Evolutionary conservation across 129 eudicot species (phyloP).

Genomic region (Lonicera japonica): DNA sequence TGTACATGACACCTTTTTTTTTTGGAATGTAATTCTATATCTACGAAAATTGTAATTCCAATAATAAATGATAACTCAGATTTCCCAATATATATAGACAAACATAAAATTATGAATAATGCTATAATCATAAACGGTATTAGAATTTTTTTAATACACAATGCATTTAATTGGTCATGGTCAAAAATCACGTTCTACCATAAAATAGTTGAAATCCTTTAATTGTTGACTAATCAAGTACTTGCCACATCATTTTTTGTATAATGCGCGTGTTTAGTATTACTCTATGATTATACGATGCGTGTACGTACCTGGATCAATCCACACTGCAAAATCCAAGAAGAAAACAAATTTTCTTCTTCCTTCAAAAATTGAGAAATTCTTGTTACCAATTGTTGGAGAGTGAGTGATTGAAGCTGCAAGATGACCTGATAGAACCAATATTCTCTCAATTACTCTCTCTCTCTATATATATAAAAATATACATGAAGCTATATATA

Average conservation of each 20-base stretch:
- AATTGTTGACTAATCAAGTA: no score
- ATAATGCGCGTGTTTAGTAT: no score
- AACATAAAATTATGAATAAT: not conserved
- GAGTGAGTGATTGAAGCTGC: constrained; percentile 63
- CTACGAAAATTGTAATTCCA: not conserved
- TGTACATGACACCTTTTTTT: no score
- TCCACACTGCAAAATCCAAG: not conserved
- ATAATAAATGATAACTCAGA: not conserved
- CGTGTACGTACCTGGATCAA: constrained; percentile 1
- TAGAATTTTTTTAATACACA: no score
- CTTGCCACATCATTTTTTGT: no score
- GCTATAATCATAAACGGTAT: not conserved
- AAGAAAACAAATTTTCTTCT: not conserved
- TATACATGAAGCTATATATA: no score
- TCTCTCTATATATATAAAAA: no score
- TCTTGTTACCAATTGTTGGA: constrained; percentile 24
- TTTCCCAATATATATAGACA: not conserved
- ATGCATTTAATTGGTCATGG: no score
- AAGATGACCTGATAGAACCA: constrained; percentile 48
- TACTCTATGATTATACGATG: no score
- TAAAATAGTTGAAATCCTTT: no score
- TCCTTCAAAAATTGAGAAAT: not conserved
- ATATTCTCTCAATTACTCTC: not conserved
- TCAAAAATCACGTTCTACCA: no score
- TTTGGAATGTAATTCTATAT: not conserved